These are phyloP conservation scores for Collybia nuda DNA, from an alignment of 768 basidiomycete species.

Conservation along the genomic window DNA sequence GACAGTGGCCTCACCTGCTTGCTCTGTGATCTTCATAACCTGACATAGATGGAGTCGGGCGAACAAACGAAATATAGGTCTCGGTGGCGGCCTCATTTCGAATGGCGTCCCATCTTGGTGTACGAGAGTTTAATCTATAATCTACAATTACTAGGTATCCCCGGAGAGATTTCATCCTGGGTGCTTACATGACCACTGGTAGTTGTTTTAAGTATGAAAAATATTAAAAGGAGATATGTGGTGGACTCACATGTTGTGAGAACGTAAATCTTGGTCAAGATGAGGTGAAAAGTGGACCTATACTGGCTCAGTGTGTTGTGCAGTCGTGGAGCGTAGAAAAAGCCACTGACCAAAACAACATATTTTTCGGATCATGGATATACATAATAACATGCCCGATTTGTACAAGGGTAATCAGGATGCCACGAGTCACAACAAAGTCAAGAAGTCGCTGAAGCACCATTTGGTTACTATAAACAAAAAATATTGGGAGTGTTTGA, in stretches of 20 bases:
- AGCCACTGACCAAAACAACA: constrained; percentile 1
- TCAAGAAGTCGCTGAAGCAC: constrained; percentile 2
- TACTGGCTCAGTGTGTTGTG: not conserved
- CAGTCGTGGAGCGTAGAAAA: too few species aligned
- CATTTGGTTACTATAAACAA: constrained; percentile 1
- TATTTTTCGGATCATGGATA: not conserved
- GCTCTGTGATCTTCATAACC: too few species aligned
- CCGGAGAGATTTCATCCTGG: too few species aligned
- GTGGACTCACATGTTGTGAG: not conserved
- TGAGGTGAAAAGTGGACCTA: constrained; percentile 2
- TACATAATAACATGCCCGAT: constrained; percentile 8
- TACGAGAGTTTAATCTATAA: too few species aligned
- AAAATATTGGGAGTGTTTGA: too few species aligned
- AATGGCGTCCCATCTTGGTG: too few species aligned
- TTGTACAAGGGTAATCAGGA: constrained; percentile 5
- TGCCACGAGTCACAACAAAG: constrained; percentile 5
- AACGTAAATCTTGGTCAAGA: constrained; percentile 1
- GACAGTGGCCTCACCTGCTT: too few species aligned
- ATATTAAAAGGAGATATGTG: not conserved
- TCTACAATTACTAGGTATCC: too few species aligned
- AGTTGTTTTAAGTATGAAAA: not conserved
- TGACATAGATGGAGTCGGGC: too few species aligned
- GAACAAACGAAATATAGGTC: too few species aligned
- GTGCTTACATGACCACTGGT: not conserved
- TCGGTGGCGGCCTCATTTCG: too few species aligned